Percentiles rank a stretch among this genome's conserved stretches.
phyloP scores from a whole-genome alignment of 148 eudicot species.

The Silene uniflora region DNA sequence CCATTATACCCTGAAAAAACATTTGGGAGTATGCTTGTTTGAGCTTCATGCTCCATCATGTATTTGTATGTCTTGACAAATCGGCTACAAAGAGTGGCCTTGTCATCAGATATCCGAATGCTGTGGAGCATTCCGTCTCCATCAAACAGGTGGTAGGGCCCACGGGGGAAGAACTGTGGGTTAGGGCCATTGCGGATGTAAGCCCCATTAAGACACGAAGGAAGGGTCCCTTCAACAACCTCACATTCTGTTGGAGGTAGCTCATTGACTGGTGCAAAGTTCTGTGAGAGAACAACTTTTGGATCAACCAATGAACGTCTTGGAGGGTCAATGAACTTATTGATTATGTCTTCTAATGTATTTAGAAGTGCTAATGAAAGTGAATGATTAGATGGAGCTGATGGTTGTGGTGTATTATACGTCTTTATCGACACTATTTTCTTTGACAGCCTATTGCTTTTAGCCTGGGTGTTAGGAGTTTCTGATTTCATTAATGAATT shows the following conservation, averaged over 20 bases:
- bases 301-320: conserved; percentile 53
- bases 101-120: conserved; percentile 44
- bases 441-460: background rate
- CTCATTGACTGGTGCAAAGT: conserved; percentile 72
- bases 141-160: conserved; percentile 77
- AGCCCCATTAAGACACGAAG: conserved; percentile 59
- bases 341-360: conserved; percentile 47
- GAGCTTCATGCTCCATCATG: conserved; percentile 31
- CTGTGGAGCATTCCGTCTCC: conserved; percentile 86
- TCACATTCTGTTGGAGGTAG: conserved; percentile 60
- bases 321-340: conserved; percentile 56
- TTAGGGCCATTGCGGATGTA: conserved; percentile 86
- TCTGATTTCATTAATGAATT: background rate
- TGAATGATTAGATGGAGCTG: conserved; percentile 16
- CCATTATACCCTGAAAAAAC: conserved; percentile 59
- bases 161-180: conserved; percentile 67
- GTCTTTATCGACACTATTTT: background rate
- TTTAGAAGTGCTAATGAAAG: conserved; percentile 33
- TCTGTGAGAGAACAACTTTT: conserved; percentile 40
- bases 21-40: conserved; percentile 41
- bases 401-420: background rate
- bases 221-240: conserved; percentile 48
- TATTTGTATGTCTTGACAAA: conserved; percentile 62
- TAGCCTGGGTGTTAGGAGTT: background rate
- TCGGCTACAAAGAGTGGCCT: conserved; percentile 66